These are phyloP conservation scores for Trichoderma aggressivum DNA, from an alignment of 2,329 filamentous ascomycete species.

Conservation along the genomic window DNA sequence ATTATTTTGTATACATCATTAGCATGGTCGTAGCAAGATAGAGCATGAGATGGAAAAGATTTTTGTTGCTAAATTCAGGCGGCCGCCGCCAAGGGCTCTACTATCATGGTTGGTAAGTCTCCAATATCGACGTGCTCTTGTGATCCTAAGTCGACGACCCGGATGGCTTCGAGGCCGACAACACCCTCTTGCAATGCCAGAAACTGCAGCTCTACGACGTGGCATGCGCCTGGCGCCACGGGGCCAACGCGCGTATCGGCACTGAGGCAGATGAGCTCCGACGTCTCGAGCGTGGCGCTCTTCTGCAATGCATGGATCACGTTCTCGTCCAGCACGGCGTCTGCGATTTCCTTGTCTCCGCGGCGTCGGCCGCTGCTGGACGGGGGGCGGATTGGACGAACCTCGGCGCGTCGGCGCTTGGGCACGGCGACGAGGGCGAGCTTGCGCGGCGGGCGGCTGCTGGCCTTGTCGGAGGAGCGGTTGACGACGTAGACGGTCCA, in stretches of 20 bases:
- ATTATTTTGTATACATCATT: neutral
- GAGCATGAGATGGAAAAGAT: neutral
- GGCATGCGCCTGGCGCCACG: constrained; percentile 67
- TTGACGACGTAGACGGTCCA: constrained; percentile 78
- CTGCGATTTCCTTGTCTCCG: constrained; percentile 48
- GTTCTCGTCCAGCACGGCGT: constrained; percentile 69
- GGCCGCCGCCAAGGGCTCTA: constrained; percentile 36
- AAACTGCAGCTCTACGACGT: constrained; percentile 70
- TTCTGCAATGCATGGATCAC: constrained; percentile 69
- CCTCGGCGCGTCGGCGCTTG: constrained; percentile 58
- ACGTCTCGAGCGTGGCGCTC: constrained; percentile 58
- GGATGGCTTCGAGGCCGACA: constrained; percentile 66
- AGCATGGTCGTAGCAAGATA: neutral
- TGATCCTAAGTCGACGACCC: constrained; percentile 68
- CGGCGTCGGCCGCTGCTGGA: constrained; percentile 43
- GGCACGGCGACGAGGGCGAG: constrained; percentile 67
- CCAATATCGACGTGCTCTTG: constrained; percentile 75
- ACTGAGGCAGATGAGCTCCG: constrained; percentile 71
- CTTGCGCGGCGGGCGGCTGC: constrained; percentile 54
- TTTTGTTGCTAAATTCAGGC: neutral
- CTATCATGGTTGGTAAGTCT: constrained; percentile 67
- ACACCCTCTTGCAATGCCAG: constrained; percentile 65
- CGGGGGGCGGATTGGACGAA: constrained; percentile 50
- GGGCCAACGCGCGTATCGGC: constrained; percentile 72
- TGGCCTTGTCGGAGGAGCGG: constrained; percentile 48